Conservation (phyloP, 116 monocot species). For the Iris pallida region DNA sequence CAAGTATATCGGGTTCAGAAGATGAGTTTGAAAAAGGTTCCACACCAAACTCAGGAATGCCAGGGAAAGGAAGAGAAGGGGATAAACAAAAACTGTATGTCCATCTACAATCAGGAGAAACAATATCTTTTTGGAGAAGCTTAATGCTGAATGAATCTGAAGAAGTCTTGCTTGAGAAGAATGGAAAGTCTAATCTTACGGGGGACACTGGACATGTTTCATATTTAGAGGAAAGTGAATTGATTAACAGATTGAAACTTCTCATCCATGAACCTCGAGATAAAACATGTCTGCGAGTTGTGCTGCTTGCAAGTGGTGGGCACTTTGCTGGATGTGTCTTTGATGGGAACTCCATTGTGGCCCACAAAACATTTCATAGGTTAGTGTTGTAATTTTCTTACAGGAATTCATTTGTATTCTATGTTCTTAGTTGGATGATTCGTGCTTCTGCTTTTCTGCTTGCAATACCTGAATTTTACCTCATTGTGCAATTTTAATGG, state of each 20-base stretch:
- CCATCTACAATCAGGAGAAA: conserved; percentile 51
- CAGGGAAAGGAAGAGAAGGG: conserved; percentile 36
- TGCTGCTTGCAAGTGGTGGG: conserved; percentile 76
- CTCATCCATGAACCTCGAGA: conserved; percentile 70
- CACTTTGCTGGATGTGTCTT: conserved; percentile 96
- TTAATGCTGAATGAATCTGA: conserved; percentile 73
- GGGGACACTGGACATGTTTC: conserved; percentile 9
- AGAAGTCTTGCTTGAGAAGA: conserved; percentile 38
- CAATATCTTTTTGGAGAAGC: conserved; percentile 63
- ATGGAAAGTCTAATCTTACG: conserved; percentile 11
- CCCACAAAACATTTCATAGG: conserved; percentile 98
- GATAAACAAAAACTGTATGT: conserved; percentile 63
- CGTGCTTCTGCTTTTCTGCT: too few relatives aligned
- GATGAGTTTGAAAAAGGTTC: conserved; percentile 63
- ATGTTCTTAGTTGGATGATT: too few relatives aligned
- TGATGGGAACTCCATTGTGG: conserved; percentile 77
- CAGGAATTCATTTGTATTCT: too few relatives aligned
- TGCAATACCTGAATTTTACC: too few relatives aligned
- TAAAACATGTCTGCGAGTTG: conserved; percentile 56
- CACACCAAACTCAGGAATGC: conserved; percentile 5
- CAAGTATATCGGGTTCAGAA: conserved; percentile 91
- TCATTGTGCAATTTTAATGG: too few relatives aligned
- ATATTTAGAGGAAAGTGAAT: conserved; percentile 30
- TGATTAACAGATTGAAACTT: conserved; percentile 53
- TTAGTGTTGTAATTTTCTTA: conserved; percentile 24